Base-by-base conservation (phyloP, 2,329 filamentous ascomycete species). In the Colletotrichum chlorophyti region DNA sequence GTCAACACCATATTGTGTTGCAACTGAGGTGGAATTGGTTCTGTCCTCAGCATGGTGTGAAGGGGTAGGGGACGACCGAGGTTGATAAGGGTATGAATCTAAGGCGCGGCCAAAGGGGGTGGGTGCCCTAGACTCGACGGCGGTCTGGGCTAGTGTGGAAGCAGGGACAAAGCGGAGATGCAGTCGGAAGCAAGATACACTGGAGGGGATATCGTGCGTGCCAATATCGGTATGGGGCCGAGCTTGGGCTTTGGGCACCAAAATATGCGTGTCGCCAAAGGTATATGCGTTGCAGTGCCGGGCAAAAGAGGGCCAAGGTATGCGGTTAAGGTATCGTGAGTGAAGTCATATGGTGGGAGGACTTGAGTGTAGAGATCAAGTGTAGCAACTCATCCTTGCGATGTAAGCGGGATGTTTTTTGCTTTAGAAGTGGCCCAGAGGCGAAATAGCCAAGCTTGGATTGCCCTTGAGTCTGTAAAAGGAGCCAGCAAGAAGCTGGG, bases 1-100 rank as follows among this genome's bases (percentile, higher is more conserved):
- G 58, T 63, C 43, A 64, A 64, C 58, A 70, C 66, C 63, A 59
- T 66, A 58, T 53, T 60, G 64, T 58, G 61, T 53, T 51, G 64
- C 58, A 49, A 65, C 60, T 65, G 64, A 63, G 64, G 35, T 66
- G 64, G 47, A 61, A 60, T 49, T 42, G 58, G 49, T 42, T 61
- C 53, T 42, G 63, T 63, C 42, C 51, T 63, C 61, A 57, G 58
- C 69, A 71, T 72, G 40, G 27, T 61, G 48, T 52, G 6, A 26
- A 12, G 37, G 34, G 15, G 51, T 12, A 17, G n/a, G 32, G 41
- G 40, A 17, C 35, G 42, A 42, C 41, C 14, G 42, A 37, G 48
- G 49, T 55, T 54, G 60, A 57, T 60, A 58, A 52, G 32, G 40
- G 21, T 21, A 23, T 6, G 47, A 37, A 52, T 11, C 51, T 37